These are phyloP conservation scores for Hysterium pulicare DNA, from an alignment of 2,329 filamentous ascomycete genomes.

Conservation along the genomic window DNA sequence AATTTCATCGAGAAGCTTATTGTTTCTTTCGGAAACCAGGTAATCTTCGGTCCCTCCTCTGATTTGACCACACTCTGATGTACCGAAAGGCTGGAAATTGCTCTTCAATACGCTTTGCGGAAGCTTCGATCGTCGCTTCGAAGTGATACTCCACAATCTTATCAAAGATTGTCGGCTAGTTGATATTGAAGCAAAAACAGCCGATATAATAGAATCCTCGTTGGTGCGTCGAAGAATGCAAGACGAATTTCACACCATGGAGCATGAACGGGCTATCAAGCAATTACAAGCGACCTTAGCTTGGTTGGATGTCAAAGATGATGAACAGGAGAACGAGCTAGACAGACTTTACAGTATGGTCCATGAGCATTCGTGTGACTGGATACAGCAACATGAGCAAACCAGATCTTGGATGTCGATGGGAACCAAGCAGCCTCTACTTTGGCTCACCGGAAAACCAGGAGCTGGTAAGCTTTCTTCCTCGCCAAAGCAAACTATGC, in stretches of 20 bases:
- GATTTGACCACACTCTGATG: no score
- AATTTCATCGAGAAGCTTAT: slow-evolving; percentile 49
- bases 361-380: slow-evolving; percentile 17
- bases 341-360: slow-evolving; percentile 6
- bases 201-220: slow-evolving; percentile 18
- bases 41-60: no score
- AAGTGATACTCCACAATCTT: slow-evolving; percentile 24
- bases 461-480: slow-evolving; percentile 10
- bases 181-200: slow-evolving; percentile 25
- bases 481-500: slow-evolving; percentile 3
- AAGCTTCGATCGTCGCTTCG: slow-evolving; percentile 23
- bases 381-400: slow-evolving; percentile 15
- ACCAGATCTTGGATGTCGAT: slow-evolving; percentile 13
- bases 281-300: neutral
- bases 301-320: slow-evolving; percentile 5
- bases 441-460: slow-evolving; percentile 21
- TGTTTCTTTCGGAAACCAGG: slow-evolving; percentile 38
- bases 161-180: slow-evolving; percentile 21
- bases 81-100: slow-evolving; percentile 22
- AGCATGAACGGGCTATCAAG: neutral
- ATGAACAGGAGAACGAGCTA: slow-evolving; percentile 14
- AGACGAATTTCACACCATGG: slow-evolving; percentile 4
- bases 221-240: slow-evolving; percentile 11
- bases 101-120: slow-evolving; percentile 28
- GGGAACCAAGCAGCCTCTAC: slow-evolving; percentile 2